Percentiles rank a stretch among this genome's conserved stretches.
Evolutionary conservation across 805 yeast species (phyloP).

Genomic region (Candida manassasensis): DNA sequence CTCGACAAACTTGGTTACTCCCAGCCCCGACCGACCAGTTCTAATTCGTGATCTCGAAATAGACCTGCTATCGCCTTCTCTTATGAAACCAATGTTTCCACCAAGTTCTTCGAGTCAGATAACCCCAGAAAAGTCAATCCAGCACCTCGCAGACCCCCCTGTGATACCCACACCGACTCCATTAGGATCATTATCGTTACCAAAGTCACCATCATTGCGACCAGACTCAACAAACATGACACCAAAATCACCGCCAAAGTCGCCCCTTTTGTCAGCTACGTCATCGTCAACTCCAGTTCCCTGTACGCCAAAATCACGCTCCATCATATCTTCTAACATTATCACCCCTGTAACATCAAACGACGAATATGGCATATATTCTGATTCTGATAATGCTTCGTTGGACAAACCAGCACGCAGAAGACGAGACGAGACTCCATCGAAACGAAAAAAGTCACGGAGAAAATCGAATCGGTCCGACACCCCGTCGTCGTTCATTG

Average conservation of each 20-base stretch:
- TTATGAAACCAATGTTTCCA: not conserved
- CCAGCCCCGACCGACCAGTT: slow-evolving; percentile 2
- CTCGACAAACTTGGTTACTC: not conserved
- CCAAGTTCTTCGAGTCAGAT: too few species aligned
- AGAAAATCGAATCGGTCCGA: slow-evolving; percentile 16
- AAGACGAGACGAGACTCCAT: slow-evolving; percentile 14
- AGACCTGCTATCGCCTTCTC: not conserved
- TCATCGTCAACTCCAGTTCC: slow-evolving; percentile 19
- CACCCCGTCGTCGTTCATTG: slow-evolving; percentile 10
- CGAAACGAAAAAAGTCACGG: slow-evolving; percentile 19
- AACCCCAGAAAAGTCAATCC: too few species aligned
- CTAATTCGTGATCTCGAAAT: not conserved
- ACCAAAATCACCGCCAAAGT: slow-evolving; percentile 11
- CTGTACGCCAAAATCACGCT: slow-evolving; percentile 11
- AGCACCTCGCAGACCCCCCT: slow-evolving; percentile 4
- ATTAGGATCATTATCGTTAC: slow-evolving; percentile 1
- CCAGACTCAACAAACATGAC: not conserved
- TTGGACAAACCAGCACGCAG: slow-evolving; percentile 9
- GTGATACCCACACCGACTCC: slow-evolving; percentile 9
- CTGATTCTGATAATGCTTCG: slow-evolving; percentile 34
- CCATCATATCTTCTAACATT: slow-evolving; percentile 17
- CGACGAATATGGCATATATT: slow-evolving; percentile 30
- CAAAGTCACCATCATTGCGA: not conserved
- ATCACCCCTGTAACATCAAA: slow-evolving; percentile 19
- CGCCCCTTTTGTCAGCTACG: slow-evolving; percentile 17